phyloP scores from a whole-genome alignment of 805 yeast species.

The Diddensiella santjacobensis region DNA sequence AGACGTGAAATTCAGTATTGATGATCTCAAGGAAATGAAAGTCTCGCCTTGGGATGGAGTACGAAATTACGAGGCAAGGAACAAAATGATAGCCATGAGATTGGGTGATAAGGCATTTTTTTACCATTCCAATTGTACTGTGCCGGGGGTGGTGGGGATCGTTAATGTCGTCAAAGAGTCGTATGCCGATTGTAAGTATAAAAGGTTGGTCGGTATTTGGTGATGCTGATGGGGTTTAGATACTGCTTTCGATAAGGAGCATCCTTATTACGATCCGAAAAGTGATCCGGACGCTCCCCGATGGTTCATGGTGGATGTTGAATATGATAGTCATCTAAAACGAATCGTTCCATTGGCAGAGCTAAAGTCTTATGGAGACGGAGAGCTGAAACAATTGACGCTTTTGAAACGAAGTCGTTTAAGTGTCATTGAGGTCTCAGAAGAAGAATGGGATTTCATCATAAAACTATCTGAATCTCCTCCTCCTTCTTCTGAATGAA shows the following conservation, averaged over 20 bases:
- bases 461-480: constrained; percentile 34
- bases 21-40: constrained; percentile 39
- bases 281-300: constrained; percentile 41
- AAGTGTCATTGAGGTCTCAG: constrained; percentile 49
- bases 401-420: constrained; percentile 47
- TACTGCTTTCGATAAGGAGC: constrained; percentile 39
- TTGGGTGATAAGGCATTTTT: constrained; percentile 47
- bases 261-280: constrained; percentile 48
- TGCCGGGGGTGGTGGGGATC: constrained; percentile 54
- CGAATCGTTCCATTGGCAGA: constrained; percentile 42
- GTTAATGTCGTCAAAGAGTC: constrained; percentile 31
- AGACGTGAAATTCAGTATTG: constrained; percentile 48
- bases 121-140: constrained; percentile 53
- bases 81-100: constrained; percentile 46
- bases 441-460: constrained; percentile 40
- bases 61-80: constrained; percentile 54
- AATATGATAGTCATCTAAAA: constrained; percentile 41
- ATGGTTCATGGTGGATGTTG: constrained; percentile 58
- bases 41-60: constrained; percentile 59
- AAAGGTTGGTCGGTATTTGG: too few relatives aligned
- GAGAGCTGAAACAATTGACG: constrained; percentile 39
- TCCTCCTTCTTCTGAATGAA: background rate
- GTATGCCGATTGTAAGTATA: constrained; percentile 31
- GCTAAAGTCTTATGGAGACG: constrained; percentile 31
- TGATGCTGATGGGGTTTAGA: too few relatives aligned